A percentile compares a stretch with the other conserved stretches of the same genome.
Conservation (phyloP, 2,329 filamentous ascomycete species). For the Ceratocystis variospora region DNA sequence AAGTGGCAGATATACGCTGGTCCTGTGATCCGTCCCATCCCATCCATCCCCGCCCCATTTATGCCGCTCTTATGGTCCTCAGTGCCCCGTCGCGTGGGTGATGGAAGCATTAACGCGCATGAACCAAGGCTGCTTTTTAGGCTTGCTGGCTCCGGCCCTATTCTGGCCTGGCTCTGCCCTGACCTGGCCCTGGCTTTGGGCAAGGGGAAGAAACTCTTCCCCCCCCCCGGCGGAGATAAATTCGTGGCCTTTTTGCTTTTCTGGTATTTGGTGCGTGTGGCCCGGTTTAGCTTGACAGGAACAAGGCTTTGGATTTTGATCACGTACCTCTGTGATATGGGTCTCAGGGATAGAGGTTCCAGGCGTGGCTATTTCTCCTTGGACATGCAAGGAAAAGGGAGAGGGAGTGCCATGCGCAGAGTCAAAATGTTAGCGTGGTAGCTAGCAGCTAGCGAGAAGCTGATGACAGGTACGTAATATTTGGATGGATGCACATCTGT, state of each 20-base stretch:
- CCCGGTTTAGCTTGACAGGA: neutral
- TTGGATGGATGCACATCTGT: too few relatives aligned
- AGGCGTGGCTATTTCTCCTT: neutral
- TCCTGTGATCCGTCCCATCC: too few relatives aligned
- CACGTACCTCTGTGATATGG: neutral
- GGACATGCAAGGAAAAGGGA: neutral
- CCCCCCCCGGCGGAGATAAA: neutral
- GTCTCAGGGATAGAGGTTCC: neutral
- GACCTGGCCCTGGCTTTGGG: neutral
- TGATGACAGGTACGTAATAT: too few relatives aligned
- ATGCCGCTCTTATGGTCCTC: neutral
- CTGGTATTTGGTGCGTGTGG: neutral
- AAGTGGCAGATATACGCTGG: neutral
- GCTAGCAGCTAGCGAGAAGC: too few relatives aligned
- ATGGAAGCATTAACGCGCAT: neutral
- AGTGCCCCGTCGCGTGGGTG: neutral
- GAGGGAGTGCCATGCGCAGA: neutral
- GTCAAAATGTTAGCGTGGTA: too few relatives aligned
- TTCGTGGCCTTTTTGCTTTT: neutral
- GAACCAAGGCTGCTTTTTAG: neutral
- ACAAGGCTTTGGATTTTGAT: neutral
- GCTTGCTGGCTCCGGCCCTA: neutral
- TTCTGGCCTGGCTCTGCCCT: too few relatives aligned
- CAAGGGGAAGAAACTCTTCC: neutral
- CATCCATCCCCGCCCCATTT: neutral